These are phyloP conservation scores for Naganishia albida DNA, from an alignment of 1,284 basidiomycete genomes.

Conservation along the genomic window DNA sequence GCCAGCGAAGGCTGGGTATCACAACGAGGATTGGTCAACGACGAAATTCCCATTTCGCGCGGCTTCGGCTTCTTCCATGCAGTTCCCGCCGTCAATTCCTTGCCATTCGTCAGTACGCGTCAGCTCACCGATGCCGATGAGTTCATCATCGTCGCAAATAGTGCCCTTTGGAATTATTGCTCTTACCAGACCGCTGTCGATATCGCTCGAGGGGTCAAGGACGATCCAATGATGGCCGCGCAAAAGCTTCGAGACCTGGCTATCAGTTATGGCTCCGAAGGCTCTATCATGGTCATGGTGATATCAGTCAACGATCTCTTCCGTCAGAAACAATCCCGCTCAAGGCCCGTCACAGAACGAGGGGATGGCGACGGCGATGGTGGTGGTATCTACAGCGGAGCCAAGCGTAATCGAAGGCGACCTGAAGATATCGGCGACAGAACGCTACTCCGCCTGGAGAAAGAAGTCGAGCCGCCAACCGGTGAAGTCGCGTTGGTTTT, in stretches of 20 bases:
- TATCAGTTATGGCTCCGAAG: slow-evolving; percentile 92
- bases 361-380: slow-evolving; percentile 45
- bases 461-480: slow-evolving; percentile 81
- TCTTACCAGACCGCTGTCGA: slow-evolving; percentile 96
- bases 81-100: slow-evolving; percentile 85
- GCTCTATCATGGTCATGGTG: slow-evolving; percentile 98
- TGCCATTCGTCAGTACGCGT: slow-evolving; percentile 73
- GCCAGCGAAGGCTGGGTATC: slow-evolving; percentile 95
- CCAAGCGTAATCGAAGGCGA: slow-evolving; percentile 46
- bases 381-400: slow-evolving; percentile 36
- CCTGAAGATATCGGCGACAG: slow-evolving; percentile 54
- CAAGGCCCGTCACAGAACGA: slow-evolving; percentile 31
- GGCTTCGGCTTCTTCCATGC: slow-evolving; percentile 94
- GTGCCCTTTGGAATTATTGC: slow-evolving; percentile 90
- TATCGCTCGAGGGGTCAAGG: slow-evolving; percentile 80
- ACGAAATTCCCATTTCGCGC: slow-evolving; percentile 86
- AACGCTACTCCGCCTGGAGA: slow-evolving; percentile 64
- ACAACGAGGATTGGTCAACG: slow-evolving; percentile 88
- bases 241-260: slow-evolving; percentile 97
- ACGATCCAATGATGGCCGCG: slow-evolving; percentile 93
- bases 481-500: slow-evolving; percentile 94
- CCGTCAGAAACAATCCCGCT: slow-evolving; percentile 52
- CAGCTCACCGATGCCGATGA: slow-evolving; percentile 84
- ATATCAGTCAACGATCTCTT: slow-evolving; percentile 82
- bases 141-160: slow-evolving; percentile 94